These are phyloP conservation scores for Monosporozyma solicola DNA, from an alignment of 805 yeast genomes.

Conservation along the genomic window DNA sequence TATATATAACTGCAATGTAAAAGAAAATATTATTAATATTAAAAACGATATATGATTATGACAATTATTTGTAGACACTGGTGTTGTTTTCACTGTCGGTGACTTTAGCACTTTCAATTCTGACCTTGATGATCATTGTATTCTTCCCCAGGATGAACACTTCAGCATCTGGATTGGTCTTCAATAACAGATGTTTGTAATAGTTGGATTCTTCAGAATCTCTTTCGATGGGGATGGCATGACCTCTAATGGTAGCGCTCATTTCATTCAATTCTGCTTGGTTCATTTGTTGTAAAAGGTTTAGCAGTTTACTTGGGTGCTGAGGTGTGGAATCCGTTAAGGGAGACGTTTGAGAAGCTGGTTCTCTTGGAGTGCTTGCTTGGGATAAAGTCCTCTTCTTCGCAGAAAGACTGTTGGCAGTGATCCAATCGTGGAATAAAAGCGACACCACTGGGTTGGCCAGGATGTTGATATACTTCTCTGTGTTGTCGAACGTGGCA, in stretches of 20 bases:
- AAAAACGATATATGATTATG: not conserved
- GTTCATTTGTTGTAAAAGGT: conserved; percentile 65
- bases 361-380: conserved; percentile 24
- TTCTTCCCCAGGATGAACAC: conserved; percentile 58
- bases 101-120: conserved; percentile 60
- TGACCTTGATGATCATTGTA: conserved; percentile 56
- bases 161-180: conserved; percentile 59
- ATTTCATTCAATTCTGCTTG: conserved; percentile 70
- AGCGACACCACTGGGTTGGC: conserved; percentile 72
- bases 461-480: conserved; percentile 61
- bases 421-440: conserved; percentile 85
- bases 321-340: conserved; percentile 12
- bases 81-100: conserved; percentile 67
- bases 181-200: conserved; percentile 53
- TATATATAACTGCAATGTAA: conserved; percentile 1
- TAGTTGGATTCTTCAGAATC: conserved; percentile 43
- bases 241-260: conserved; percentile 74
- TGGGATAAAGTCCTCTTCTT: conserved; percentile 23
- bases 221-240: conserved; percentile 45
- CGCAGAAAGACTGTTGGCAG: conserved; percentile 40
- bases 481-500: conserved; percentile 63
- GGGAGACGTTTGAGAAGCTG: conserved; percentile 1
- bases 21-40: not conserved
- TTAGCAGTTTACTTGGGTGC: conserved; percentile 40
- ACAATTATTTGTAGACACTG: conserved; percentile 22